Conservation (phyloP, 176 grass and related monocot genomes). For the Paspalum notatum region DNA sequence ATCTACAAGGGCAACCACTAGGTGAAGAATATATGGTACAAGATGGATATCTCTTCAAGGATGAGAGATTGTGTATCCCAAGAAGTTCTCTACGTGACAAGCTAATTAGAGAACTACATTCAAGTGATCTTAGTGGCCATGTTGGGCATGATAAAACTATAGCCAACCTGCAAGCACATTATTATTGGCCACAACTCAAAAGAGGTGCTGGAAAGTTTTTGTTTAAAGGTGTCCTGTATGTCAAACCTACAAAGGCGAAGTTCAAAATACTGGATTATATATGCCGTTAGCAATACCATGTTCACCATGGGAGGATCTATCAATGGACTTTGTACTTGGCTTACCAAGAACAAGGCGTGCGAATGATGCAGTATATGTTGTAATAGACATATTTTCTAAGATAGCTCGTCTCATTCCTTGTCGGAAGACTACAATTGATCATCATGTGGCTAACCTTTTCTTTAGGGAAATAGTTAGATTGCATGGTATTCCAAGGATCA, state of each 20-base stretch:
- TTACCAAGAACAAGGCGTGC: too few species aligned
- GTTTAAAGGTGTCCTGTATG: too few species aligned
- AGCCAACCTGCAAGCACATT: too few species aligned
- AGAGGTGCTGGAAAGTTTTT: too few species aligned
- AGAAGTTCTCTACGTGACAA: slow-evolving; percentile 20
- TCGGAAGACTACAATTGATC: neutral
- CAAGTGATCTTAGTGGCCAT: too few species aligned
- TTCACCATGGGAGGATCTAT: too few species aligned
- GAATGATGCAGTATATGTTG: neutral
- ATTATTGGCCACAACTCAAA: too few species aligned
- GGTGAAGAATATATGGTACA: neutral
- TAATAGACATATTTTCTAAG: neutral
- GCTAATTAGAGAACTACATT: neutral
- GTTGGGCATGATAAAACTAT: too few species aligned
- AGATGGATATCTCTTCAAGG: slow-evolving; percentile 6
- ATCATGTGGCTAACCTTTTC: slow-evolving; percentile 21
- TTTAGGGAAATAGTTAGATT: neutral
- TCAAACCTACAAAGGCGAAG: too few species aligned
- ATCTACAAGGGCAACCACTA: neutral
- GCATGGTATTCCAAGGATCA: neutral
- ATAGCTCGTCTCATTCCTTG: neutral
- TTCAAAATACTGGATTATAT: too few species aligned
- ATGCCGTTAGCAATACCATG: too few species aligned
- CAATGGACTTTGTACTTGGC: too few species aligned
- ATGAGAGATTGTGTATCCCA: neutral